phyloP scores from a whole-genome alignment of 306 rosid species.

The Crataegus laevigata region DNA sequence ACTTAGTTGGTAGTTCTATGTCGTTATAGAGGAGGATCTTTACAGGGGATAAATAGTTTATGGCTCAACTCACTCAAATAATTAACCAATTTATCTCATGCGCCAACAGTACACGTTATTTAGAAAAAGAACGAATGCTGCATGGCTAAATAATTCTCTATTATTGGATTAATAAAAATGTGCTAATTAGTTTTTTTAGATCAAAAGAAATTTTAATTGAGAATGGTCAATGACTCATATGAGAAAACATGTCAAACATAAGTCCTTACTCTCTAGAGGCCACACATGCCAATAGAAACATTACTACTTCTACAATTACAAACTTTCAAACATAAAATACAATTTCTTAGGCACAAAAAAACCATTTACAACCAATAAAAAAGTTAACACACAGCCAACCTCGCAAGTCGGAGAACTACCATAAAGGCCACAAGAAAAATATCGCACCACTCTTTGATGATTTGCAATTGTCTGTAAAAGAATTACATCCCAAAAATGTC shows the following conservation, averaged over 20 bases:
- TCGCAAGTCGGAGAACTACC: neutral
- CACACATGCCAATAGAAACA: neutral
- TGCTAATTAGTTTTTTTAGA: neutral
- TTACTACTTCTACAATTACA: neutral
- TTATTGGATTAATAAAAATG: neutral
- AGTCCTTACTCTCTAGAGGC: neutral
- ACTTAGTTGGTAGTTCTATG: neutral
- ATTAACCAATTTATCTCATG: neutral
- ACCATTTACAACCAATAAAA: neutral
- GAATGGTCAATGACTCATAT: neutral
- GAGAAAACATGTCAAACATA: neutral
- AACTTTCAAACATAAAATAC: neutral
- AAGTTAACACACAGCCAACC: too few species aligned
- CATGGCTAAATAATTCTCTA: neutral
- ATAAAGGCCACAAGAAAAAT: too few species aligned
- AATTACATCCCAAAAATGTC: too few species aligned
- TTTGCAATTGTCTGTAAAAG: too few species aligned
- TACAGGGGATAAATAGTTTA: neutral
- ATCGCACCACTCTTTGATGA: too few species aligned
- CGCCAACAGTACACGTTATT: neutral
- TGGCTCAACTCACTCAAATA: neutral
- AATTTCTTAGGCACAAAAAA: too few species aligned
- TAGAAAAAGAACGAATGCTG: too few species aligned
- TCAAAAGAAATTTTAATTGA: too few species aligned
- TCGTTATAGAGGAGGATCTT: neutral